Evolutionary conservation across 1,284 basidiomycete genomes (phyloP).

Genomic region (Pyrrhoderma noxium): DNA sequence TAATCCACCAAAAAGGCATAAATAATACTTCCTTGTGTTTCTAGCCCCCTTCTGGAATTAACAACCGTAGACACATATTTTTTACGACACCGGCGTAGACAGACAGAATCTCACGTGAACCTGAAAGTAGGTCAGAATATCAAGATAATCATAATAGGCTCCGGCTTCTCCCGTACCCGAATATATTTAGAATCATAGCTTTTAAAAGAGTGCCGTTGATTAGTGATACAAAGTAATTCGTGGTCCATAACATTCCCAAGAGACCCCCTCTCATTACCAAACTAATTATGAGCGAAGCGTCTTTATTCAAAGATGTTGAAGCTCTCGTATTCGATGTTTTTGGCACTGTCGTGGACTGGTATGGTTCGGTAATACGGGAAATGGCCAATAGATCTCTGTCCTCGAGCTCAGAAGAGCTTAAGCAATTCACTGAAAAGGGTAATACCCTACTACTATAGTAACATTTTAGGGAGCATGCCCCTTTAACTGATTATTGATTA

Average conservation of each 20-base stretch:
- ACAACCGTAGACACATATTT: background rate
- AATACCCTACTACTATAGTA: background rate
- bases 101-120: background rate
- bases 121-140: background rate
- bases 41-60: too few species aligned
- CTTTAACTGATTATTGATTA: background rate
- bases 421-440: slow-evolving; percentile 14
- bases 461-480: background rate
- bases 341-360: slow-evolving; percentile 60
- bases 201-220: too few species aligned
- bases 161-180: background rate
- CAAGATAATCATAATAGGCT: background rate
- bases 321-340: slow-evolving; percentile 58
- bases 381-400: slow-evolving; percentile 24
- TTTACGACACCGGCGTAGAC: background rate
- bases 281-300: too few species aligned
- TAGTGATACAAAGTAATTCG: too few species aligned
- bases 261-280: background rate
- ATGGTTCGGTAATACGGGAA: slow-evolving; percentile 37
- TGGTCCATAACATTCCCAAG: background rate
- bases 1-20: too few species aligned
- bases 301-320: slow-evolving; percentile 28
- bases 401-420: slow-evolving; percentile 6
- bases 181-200: background rate
- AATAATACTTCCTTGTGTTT: too few species aligned